Percentiles rank a stretch among this genome's conserved stretches.
Evolutionary conservation across 495 filamentous ascomycete genomes (phyloP).

Genomic region (Aspergillus sparsus): DNA sequence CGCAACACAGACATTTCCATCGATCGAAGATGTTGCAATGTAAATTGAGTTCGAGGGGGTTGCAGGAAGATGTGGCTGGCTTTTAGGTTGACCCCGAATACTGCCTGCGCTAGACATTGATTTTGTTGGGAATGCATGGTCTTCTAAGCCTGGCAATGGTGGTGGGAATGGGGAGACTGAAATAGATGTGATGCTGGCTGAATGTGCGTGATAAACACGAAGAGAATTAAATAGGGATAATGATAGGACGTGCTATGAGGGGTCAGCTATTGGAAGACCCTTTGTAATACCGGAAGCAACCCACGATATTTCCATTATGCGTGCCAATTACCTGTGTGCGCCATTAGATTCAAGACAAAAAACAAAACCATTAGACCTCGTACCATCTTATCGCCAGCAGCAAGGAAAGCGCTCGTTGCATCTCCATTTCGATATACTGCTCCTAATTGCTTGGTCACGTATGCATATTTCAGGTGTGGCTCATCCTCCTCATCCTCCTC

Average conservation of each 20-base stretch:
- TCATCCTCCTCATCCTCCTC: slow-evolving; percentile 95
- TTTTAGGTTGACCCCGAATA: slow-evolving; percentile 53
- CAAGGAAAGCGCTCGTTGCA: slow-evolving; percentile 84
- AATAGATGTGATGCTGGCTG: slow-evolving; percentile 82
- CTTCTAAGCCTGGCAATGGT: slow-evolving; percentile 60
- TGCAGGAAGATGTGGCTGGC: slow-evolving; percentile 53
- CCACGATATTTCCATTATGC: slow-evolving; percentile 95
- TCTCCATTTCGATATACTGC: slow-evolving; percentile 91
- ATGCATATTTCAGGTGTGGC: slow-evolving; percentile 87
- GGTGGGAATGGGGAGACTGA: slow-evolving; percentile 91
- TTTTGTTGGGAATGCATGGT: slow-evolving; percentile 43
- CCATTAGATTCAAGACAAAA: slow-evolving; percentile 21
- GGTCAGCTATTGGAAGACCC: slow-evolving; percentile 23
- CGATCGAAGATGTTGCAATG: slow-evolving; percentile 90
- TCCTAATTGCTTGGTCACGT: slow-evolving; percentile 75
- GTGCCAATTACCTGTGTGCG: slow-evolving; percentile 78
- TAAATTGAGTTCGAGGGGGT: slow-evolving; percentile 84
- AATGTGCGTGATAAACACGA: slow-evolving; percentile 85
- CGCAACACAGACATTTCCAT: slow-evolving; percentile 89
- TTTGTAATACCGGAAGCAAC: slow-evolving; percentile 33
- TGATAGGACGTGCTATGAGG: slow-evolving; percentile 74
- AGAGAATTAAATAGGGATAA: slow-evolving; percentile 76
- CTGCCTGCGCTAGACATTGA: slow-evolving; percentile 50
- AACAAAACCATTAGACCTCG: slow-evolving; percentile 19
- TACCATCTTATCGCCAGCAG: slow-evolving; percentile 96